phyloP scores from a whole-genome alignment of 306 rosid genomes.

The Macrotyloma uniflorum region DNA sequence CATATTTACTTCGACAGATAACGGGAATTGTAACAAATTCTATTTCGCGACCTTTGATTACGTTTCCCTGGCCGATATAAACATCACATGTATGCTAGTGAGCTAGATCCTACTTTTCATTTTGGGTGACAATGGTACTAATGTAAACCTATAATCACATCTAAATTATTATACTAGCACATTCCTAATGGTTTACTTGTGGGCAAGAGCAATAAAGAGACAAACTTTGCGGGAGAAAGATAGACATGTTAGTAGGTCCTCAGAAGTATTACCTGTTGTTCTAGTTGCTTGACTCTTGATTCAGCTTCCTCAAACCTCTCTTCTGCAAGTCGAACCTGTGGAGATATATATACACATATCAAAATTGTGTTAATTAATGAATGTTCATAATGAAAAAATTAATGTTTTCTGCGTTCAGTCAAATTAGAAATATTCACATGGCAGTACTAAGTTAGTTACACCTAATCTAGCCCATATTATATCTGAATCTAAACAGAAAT shows the following conservation, averaged over 20 bases:
- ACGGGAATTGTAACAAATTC: neutral
- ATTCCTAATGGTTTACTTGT: neutral
- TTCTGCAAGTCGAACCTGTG: slow-evolving; percentile 96
- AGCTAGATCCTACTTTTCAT: neutral
- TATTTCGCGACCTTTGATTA: neutral
- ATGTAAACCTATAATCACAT: neutral
- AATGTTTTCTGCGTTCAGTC: neutral
- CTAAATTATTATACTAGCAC: neutral
- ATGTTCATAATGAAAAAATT: slow-evolving; percentile 1
- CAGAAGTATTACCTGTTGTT: slow-evolving; percentile 73
- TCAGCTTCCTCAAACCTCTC: slow-evolving; percentile 90
- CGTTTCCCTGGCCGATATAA: neutral
- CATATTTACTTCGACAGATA: neutral
- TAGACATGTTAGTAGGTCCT: neutral
- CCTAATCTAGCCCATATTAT: slow-evolving; percentile 20
- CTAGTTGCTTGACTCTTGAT: slow-evolving; percentile 84
- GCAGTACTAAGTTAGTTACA: slow-evolving; percentile 12
- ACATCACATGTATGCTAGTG: neutral
- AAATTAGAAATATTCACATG: slow-evolving; percentile 24
- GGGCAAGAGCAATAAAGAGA: slow-evolving; percentile 1
- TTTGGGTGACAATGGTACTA: neutral
- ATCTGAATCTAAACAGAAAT: slow-evolving; percentile 11
- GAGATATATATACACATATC: slow-evolving; percentile 40
- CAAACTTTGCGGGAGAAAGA: slow-evolving; percentile 4
- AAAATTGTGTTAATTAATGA: slow-evolving; percentile 39